Percentiles rank a stretch among this genome's conserved stretches.
Conservation (phyloP, 768 basidiomycete genomes). For the Pleurotus ostreatus region DNA sequence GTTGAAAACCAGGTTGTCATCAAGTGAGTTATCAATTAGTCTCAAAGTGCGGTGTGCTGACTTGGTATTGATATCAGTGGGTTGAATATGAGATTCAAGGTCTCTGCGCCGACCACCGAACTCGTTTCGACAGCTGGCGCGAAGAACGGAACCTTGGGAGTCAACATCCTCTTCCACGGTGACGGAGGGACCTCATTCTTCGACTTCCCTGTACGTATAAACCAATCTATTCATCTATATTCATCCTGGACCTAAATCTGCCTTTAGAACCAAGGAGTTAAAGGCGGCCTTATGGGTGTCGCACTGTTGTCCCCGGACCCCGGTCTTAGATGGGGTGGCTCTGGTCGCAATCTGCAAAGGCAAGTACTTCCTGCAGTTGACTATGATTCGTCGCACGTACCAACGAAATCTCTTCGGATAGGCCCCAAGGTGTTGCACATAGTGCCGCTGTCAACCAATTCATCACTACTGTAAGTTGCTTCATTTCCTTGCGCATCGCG, state of each 20-base stretch:
- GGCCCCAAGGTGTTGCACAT: conserved; percentile 22
- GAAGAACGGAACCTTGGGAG: conserved; percentile 4
- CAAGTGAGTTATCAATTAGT: conserved; percentile 3
- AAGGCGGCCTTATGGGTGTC: conserved; percentile 16
- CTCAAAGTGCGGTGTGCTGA: neutral
- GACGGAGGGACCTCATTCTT: conserved; percentile 18
- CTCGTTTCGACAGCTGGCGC: conserved; percentile 6
- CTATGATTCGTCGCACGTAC: neutral
- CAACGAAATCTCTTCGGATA: neutral
- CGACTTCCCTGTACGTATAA: conserved; percentile 17
- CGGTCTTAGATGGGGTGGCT: conserved; percentile 16
- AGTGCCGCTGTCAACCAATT: conserved; percentile 24
- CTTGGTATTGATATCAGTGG: neutral
- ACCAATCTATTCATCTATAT: neutral
- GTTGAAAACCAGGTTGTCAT: conserved; percentile 10
- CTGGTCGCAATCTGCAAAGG: conserved; percentile 9
- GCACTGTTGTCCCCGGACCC: conserved; percentile 16
- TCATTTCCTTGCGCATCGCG: neutral
- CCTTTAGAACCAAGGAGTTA: conserved; percentile 17
- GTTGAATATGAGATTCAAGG: conserved; percentile 9
- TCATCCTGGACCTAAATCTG: neutral
- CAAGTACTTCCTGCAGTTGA: neutral
- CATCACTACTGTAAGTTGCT: conserved; percentile 15
- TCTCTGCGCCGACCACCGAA: conserved; percentile 10
- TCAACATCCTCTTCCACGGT: conserved; percentile 14